Evolutionary conservation across 257 asterid species (phyloP), one percentile per base, ranked within the genome.

Genomic region (Rehmannia glutinosa): DNA sequence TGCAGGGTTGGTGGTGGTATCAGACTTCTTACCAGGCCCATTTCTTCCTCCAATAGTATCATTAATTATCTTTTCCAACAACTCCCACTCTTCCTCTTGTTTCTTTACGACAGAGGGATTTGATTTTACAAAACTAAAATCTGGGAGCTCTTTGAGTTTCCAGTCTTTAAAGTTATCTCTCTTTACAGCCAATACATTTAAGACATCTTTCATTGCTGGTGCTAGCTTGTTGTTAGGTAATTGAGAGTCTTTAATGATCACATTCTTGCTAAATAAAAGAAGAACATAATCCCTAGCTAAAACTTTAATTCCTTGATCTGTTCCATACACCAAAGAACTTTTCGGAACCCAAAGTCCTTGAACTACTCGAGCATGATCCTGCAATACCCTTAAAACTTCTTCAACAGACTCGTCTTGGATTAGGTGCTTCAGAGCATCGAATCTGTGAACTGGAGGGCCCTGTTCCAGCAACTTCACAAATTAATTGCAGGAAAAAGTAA

Each of bases 271-370:
- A 56, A 93, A 93, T 70, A 75, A 72, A 57, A 72, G 78, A 66
- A 90, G 96, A 74, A 79, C 82, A 66, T 32, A 80, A 72, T 90
- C 87, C 80, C 96, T 82, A 17, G 91, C 86, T 33, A 74, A 32
- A 74, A 41, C 76, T 8, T 75, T 72, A 16, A 11, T 1, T 58
- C 88, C 87, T 5, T 30, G 33, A 53, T 82, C 85, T 16, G 15
- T 57, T 62, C 78, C 88, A 35, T 60, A 75, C 35, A 90, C 61
- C 73, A 86, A 53, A 4, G 79, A 5, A 71, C 88, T 86, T 78
- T 74, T 90, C 4, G 89, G 90, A 71, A 85, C 81, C 99, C 99
- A 93, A 46, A 90, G 80, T 62, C 99, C 99, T 77, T 90, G 97
- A 79, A 93, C 90, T 78, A 93, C 70, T 42, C 69, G 79, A 60